Evolutionary conservation across 2,329 filamentous ascomycete species (phyloP).

Genomic region (Helotiales sp.): DNA sequence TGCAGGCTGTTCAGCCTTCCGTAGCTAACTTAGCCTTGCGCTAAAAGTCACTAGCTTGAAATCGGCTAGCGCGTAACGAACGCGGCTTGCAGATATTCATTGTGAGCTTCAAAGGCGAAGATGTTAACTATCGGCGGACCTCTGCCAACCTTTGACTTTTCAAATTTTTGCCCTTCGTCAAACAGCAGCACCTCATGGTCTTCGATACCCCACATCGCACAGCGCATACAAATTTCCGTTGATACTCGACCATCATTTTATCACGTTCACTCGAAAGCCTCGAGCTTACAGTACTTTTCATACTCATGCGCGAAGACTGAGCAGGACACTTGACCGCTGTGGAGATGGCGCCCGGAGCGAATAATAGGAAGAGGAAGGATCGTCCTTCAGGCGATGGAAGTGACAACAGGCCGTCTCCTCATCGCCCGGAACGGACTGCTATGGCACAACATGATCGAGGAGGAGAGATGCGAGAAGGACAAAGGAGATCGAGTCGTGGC

Average conservation of each 20-base stretch:
- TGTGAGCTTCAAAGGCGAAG: background rate
- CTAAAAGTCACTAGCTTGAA: background rate
- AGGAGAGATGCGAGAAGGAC: slow-evolving; percentile 48
- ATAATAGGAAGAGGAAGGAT: slow-evolving; percentile 39
- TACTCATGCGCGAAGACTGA: slow-evolving; percentile 27
- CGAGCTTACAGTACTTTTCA: slow-evolving; percentile 14
- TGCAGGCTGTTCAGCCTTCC: background rate
- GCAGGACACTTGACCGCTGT: slow-evolving; percentile 18
- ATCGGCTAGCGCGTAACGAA: background rate
- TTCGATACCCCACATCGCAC: slow-evolving; percentile 9
- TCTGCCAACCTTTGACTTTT: background rate
- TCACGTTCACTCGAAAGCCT: slow-evolving; percentile 12
- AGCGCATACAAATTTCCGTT: slow-evolving; percentile 1
- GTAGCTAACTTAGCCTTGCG: background rate
- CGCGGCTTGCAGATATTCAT: background rate
- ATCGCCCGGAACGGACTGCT: slow-evolving; percentile 57
- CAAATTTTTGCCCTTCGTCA: background rate
- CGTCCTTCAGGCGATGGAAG: slow-evolving; percentile 40
- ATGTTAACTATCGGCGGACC: background rate
- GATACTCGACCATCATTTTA: slow-evolving; percentile 3
- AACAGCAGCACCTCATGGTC: slow-evolving; percentile 1
- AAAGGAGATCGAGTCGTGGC: slow-evolving; percentile 46
- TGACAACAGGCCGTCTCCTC: slow-evolving; percentile 58
- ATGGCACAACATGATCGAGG: slow-evolving; percentile 60
- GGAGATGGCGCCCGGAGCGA: slow-evolving; percentile 34